Evolutionary conservation across 1,284 basidiomycete genomes (phyloP).

Genomic region (Cryptococcus hybrid): DNA sequence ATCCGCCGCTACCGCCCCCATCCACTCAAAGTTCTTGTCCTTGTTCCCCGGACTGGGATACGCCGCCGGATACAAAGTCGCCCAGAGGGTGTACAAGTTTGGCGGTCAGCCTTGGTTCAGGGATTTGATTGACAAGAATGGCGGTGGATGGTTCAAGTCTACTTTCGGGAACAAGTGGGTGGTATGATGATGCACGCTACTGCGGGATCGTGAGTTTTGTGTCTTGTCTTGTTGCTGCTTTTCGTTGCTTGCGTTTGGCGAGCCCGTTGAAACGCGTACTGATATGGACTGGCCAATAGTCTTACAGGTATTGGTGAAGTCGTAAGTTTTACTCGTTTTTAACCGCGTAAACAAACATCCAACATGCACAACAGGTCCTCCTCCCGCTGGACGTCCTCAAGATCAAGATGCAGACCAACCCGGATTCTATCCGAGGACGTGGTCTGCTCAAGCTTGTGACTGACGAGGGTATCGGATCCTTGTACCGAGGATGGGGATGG

Average conservation of each 20-base stretch:
- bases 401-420: constrained; percentile 98
- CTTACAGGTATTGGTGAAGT: constrained; percentile 97
- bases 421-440: constrained; percentile 89
- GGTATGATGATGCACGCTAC: constrained; percentile 95
- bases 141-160: constrained; percentile 73
- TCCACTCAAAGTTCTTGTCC: constrained; percentile 74
- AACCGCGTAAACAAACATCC: background rate
- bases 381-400: constrained; percentile 95
- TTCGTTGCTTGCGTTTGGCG: background rate
- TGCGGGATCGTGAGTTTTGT: constrained; percentile 71
- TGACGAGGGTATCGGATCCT: constrained; percentile 80
- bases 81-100: constrained; percentile 95
- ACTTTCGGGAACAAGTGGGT: constrained; percentile 90
- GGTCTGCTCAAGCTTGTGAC: constrained; percentile 85
- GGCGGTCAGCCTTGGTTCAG: constrained; percentile 98
- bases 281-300: constrained; percentile 50
- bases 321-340: constrained; percentile 54
- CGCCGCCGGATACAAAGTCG: constrained; percentile 94
- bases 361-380: constrained; percentile 56
- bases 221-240: background rate
- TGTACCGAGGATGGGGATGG: constrained; percentile 99
- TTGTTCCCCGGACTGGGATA: constrained; percentile 98
- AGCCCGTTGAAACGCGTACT: background rate
- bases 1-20: constrained; percentile 69
- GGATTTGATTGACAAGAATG: constrained; percentile 78